Percentiles rank a stretch among this genome's conserved stretches.
Evolutionary conservation across 257 asterid genomes (phyloP).

Genomic region (Gentiana macrophylla): DNA sequence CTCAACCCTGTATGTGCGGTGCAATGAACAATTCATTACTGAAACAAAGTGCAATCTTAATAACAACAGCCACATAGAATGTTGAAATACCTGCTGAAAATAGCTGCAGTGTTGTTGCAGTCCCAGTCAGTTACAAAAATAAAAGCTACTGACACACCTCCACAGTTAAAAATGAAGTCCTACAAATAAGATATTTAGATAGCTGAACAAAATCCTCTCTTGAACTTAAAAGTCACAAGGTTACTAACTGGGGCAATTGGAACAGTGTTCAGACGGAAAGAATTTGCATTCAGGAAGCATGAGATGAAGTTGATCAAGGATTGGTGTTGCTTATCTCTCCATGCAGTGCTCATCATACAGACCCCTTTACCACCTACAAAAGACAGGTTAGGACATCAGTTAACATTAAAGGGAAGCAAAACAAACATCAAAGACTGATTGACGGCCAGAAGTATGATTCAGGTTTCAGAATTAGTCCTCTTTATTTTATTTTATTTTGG

Average conservation of each 20-base stretch:
- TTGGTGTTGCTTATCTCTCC: conserved; percentile 78
- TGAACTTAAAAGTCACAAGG: conserved; percentile 5
- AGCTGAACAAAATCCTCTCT: neutral
- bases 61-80: conserved; percentile 2
- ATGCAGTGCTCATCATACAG: conserved; percentile 71
- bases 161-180: conserved; percentile 94
- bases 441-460: neutral
- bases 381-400: conserved; percentile 1
- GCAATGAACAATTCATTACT: conserved; percentile 1
- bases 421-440: neutral
- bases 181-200: conserved; percentile 28
- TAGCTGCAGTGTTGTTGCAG: conserved; percentile 19
- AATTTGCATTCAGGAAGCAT: conserved; percentile 61
- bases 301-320: conserved; percentile 77
- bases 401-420: conserved; percentile 7
- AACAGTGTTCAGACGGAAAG: conserved; percentile 53
- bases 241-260: conserved; percentile 70
- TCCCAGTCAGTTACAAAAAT: conserved; percentile 65
- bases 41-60: neutral
- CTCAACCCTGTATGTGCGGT: conserved; percentile 40
- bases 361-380: conserved; percentile 63
- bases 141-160: conserved; percentile 84
- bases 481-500: neutral
- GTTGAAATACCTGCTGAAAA: conserved; percentile 44
- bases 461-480: neutral